These are phyloP conservation scores for Mycena leptocephala DNA, from an alignment of 768 basidiomycete genomes.

Conservation along the genomic window DNA sequence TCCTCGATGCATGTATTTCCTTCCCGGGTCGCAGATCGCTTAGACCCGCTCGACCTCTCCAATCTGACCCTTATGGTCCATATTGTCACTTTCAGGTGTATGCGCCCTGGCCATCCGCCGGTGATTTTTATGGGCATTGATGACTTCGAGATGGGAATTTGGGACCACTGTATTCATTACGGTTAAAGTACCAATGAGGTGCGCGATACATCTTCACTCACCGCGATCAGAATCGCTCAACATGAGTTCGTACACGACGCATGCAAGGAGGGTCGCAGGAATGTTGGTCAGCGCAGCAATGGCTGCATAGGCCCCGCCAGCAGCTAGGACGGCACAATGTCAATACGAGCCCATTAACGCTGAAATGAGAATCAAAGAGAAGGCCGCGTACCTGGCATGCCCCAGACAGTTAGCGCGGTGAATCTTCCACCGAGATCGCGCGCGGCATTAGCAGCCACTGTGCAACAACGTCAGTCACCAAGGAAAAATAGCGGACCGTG, in stretches of 20 bases:
- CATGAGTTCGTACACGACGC: constrained; percentile 73
- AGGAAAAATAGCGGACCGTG: background rate
- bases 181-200: no score
- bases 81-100: background rate
- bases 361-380: background rate
- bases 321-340: background rate
- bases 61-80: background rate
- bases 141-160: constrained; percentile 4
- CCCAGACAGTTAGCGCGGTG: constrained; percentile 74
- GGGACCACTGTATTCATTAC: constrained; percentile 23
- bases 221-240: constrained; percentile 74
- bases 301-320: constrained; percentile 66
- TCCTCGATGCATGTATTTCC: no score
- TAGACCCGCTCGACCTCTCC: constrained; percentile 18
- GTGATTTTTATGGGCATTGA: no score
- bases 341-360: no score
- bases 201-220: constrained; percentile 43
- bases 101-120: background rate
- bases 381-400: constrained; percentile 56
- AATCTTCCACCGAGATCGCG: constrained; percentile 79
- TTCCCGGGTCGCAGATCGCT: no score
- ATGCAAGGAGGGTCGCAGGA: no score
- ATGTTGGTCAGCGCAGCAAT: constrained; percentile 78
- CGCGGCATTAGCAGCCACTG: constrained; percentile 73
- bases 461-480: background rate